Evolutionary conservation across 73 alveolate species (phyloP), one percentile per base, ranked within the genome.

Genomic region (Paramecium tetraurelia): DNA sequence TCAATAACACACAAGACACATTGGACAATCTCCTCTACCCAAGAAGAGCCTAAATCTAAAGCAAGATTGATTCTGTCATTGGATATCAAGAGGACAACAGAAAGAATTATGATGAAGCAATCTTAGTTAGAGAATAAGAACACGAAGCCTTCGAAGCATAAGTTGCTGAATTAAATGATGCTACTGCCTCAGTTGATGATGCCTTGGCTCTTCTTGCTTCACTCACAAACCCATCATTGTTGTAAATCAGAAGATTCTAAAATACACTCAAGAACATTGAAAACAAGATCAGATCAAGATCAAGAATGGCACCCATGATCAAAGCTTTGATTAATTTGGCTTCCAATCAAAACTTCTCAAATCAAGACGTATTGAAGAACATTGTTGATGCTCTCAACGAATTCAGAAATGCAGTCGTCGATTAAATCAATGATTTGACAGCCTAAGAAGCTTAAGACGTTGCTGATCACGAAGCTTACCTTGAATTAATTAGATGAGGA

Each of bases 161-260:
- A 75, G 69, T 75, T 41, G 59, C 87, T 38, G 87, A 75, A 75
- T 75, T 38, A 5, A 75, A 75, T 75, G 87, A 75, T 38, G 87
- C 87, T 29, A 75, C 87, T 16, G 87, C 87, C 10, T 75, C 87
- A 75, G 87, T 75, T 18, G 87, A 75, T 75, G 87, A 75, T 38
- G 87, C 87, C 6, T 75, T 75, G 16, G 29, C 87, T n/a, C 46
- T 75, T 29, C 87, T 75, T 41, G 68, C 58, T 10, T 38, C 87
- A 35, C 33, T 75, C 4, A 75, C 87, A 14, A 75, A 75, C 11
- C 87, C 87, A 75, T 75, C 87, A 75, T 75, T 75, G 21, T 22
- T 75, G 5, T 41, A 75, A 35, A 38, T 75, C n/a, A 75, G 59
- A 41, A 75, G 87, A 75, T 75, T 75, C 87, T 75, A 75, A 75